Base-by-base conservation (phyloP, 192 early-diverging fungal species). In the Spizellomyces punctatus region DNA sequence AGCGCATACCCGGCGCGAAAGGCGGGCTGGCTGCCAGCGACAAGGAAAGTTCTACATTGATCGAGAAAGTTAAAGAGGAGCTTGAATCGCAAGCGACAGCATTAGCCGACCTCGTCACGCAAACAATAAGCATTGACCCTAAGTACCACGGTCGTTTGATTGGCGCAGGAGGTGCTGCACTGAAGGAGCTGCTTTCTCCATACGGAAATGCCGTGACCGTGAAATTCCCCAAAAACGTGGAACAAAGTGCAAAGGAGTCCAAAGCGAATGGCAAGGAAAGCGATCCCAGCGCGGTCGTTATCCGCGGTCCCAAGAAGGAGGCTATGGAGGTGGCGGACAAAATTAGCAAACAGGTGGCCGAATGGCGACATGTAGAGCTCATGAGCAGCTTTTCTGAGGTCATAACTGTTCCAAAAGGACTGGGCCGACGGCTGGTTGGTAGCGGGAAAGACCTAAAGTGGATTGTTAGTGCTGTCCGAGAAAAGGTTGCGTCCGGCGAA, bases 71-170 rank as follows among this genome's bases (percentile, higher is more conserved):
- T 45, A 80, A 87, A 46, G 83, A 89, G 52, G 92, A 95, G 71
- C 77, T 98, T 45, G 76, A 89, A 47, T 79, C 86, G 67, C 79
- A 89, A 22, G 84, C 89, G 60, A 79, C 41, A 79, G 84, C 56
- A 80, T 86, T 67, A 57, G 86, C 90, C 8, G 91, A 95, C 54
- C 88, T 91, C 63, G 77, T 82, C 6, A 88, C 87, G 41, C 78
- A 80, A 43, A 73, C 77, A 2, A 71, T 93, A 27, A 72, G 67
- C 3, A 84, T 98, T 10, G 92, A 93, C 52, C 73, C 82, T 44
- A 85, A 85, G 73, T 91, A 89, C 71, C 98, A 99, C 79, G 83
- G 85, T 6, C 71, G 81, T 16, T 81, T 99, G 58, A 90, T 90
- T 83, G 95, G 95, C 2, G 71, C 88, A 63, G 86, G 86, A 65